phyloP scores from a whole-genome alignment of 176 grass and related monocot species.

The Cymbopogon citratus region DNA sequence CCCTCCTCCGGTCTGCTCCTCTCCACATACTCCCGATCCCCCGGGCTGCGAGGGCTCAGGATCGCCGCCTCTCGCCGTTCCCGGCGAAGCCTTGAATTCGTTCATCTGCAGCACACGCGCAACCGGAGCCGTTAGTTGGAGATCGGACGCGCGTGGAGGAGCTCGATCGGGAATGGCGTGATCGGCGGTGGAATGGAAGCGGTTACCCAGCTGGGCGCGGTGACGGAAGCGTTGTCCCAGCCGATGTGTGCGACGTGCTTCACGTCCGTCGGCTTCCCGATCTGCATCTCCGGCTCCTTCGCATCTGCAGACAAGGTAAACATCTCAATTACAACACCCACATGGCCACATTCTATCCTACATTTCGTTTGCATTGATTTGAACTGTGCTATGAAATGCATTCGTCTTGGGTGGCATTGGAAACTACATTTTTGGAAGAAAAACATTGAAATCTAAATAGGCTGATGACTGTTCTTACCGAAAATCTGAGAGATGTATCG shows the following conservation, averaged over 20 bases:
- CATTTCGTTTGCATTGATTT: conserved; percentile 11
- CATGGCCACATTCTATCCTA: background rate
- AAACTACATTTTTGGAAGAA: background rate
- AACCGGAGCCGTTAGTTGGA: conserved; percentile 9
- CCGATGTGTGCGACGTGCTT: conserved; percentile 96
- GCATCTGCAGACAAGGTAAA: conserved; percentile 37
- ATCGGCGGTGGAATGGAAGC: background rate
- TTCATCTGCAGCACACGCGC: conserved; percentile 27
- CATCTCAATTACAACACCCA: background rate
- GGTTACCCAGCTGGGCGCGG: conserved; percentile 62
- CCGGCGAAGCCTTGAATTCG: conserved; percentile 36
- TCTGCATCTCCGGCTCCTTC: conserved; percentile 86
- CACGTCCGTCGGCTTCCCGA: conserved; percentile 86
- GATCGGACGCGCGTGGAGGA: background rate
- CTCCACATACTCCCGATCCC: background rate
- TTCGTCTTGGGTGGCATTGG: background rate
- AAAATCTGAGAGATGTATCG: conserved; percentile 96
- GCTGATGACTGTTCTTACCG: conserved; percentile 28
- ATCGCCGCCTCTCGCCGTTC: background rate
- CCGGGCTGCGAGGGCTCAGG: conserved; percentile 9
- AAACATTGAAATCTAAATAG: background rate
- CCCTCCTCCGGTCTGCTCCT: background rate
- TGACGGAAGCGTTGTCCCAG: conserved; percentile 62
- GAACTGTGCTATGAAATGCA: background rate
- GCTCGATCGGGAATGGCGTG: background rate